Evolutionary conservation across 2,329 filamentous ascomycete species (phyloP).

Genomic region (Calonectria pauciramosa): DNA sequence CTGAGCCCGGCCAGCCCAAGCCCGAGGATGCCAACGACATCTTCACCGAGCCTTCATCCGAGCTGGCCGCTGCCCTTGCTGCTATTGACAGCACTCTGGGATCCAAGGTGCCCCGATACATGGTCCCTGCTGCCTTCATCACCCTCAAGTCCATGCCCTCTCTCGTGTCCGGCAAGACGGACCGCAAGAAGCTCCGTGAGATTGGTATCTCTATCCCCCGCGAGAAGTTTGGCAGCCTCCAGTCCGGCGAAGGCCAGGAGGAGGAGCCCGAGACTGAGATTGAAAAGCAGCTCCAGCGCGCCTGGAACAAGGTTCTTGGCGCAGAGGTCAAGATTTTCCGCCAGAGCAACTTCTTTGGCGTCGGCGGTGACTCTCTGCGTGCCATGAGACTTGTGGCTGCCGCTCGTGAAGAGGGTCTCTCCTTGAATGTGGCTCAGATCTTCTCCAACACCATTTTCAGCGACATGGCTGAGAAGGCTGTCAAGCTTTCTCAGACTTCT

Average conservation of each 20-base stretch:
- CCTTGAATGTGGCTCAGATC: slow-evolving; percentile 60
- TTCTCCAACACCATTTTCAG: slow-evolving; percentile 60
- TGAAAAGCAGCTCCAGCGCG: slow-evolving; percentile 53
- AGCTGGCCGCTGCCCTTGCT: slow-evolving; percentile 48
- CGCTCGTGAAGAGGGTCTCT: slow-evolving; percentile 54
- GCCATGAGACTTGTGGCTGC: slow-evolving; percentile 65
- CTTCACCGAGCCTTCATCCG: slow-evolving; percentile 47
- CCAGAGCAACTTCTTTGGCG: slow-evolving; percentile 61
- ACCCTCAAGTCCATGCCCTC: slow-evolving; percentile 42
- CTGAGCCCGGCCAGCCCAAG: slow-evolving; percentile 36
- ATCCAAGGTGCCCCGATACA: slow-evolving; percentile 41
- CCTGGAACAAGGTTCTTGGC: slow-evolving; percentile 57
- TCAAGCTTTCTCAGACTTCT: slow-evolving; percentile 38
- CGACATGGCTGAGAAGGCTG: slow-evolving; percentile 56
- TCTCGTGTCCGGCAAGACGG: slow-evolving; percentile 42
- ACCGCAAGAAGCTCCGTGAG: slow-evolving; percentile 49
- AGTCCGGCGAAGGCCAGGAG: slow-evolving; percentile 31
- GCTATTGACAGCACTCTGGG: slow-evolving; percentile 50
- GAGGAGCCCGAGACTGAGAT: slow-evolving; percentile 54
- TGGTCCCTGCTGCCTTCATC: slow-evolving; percentile 41
- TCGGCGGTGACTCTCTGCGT: slow-evolving; percentile 66
- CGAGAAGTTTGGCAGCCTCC: slow-evolving; percentile 54
- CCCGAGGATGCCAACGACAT: slow-evolving; percentile 22
- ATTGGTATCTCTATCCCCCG: slow-evolving; percentile 58
- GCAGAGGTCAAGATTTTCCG: slow-evolving; percentile 50